Conservation (phyloP, 1,139 yeast species). For the Yamadazyma atmosphaerica region DNA sequence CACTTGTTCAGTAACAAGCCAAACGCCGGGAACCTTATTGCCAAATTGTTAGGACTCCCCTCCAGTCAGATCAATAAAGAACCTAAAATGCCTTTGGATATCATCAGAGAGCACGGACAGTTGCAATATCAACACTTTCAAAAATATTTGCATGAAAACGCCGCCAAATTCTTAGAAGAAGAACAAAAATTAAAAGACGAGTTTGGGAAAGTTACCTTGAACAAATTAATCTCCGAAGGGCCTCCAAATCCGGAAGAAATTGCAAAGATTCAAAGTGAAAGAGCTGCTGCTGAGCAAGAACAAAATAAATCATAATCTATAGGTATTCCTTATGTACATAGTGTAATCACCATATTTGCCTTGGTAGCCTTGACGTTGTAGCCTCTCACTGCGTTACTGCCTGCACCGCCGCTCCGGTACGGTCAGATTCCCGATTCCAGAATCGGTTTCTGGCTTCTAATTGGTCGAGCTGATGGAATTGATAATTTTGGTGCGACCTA, state of each 20-base stretch:
- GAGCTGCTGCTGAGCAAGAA: constrained; percentile 18
- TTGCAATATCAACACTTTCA: constrained; percentile 83
- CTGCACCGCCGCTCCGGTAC: neutral
- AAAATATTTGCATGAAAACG: constrained; percentile 82
- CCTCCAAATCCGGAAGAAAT: constrained; percentile 84
- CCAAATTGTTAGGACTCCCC: constrained; percentile 63
- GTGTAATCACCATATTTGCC: neutral
- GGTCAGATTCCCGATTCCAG: too few relatives aligned
- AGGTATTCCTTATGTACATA: constrained; percentile 1
- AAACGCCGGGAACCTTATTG: constrained; percentile 52
- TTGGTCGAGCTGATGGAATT: constrained; percentile 19
- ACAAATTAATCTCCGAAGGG: constrained; percentile 82
- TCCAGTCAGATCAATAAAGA: constrained; percentile 49
- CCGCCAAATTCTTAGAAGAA: constrained; percentile 80
- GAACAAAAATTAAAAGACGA: constrained; percentile 78
- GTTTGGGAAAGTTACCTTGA: constrained; percentile 76
- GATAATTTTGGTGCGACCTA: constrained; percentile 12
- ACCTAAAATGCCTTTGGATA: constrained; percentile 87
- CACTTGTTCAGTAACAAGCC: constrained; percentile 41
- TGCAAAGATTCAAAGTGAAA: constrained; percentile 61
- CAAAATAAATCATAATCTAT: neutral
- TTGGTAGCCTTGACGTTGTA: too few relatives aligned
- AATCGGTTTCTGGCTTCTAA: constrained; percentile 5
- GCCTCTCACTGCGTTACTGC: too few relatives aligned
- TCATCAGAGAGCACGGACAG: constrained; percentile 91